Conservation (phyloP, 2,329 filamentous ascomycete genomes). For the Paraphaeosphaeria sporulosa region DNA sequence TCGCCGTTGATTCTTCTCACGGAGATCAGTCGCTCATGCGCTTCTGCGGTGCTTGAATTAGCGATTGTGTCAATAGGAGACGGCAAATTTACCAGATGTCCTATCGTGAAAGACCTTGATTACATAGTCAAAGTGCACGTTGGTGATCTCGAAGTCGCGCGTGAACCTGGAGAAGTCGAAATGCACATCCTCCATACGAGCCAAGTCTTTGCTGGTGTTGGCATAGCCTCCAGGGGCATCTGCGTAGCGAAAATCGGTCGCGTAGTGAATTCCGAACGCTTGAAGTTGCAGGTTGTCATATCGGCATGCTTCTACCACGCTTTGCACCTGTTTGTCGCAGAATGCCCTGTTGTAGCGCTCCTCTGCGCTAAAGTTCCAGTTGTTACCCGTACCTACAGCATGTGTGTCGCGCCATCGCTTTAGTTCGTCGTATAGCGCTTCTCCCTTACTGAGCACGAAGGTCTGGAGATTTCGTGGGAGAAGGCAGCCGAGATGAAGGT, state of each 20-base stretch:
- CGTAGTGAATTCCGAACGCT: background rate
- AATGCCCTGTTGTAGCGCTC: background rate
- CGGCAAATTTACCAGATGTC: background rate
- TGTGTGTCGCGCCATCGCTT: no score
- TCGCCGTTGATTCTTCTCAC: constrained; percentile 10
- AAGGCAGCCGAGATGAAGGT: background rate
- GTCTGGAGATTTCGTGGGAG: constrained; percentile 4
- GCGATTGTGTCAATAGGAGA: background rate
- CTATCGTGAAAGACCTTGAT: background rate
- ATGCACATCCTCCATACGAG: constrained; percentile 8
- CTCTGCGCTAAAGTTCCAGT: no score
- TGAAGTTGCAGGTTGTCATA: background rate
- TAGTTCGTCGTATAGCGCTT: background rate
- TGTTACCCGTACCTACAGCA: no score
- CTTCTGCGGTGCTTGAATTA: background rate
- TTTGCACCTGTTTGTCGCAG: constrained; percentile 5
- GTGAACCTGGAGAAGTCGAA: constrained; percentile 3
- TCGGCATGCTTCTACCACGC: background rate
- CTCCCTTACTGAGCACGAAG: constrained; percentile 3
- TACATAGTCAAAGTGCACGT: constrained; percentile 4
- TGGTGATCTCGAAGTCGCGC: background rate
- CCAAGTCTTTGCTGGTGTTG: background rate
- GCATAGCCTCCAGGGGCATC: background rate
- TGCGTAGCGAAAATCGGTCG: background rate
- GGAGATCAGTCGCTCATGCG: constrained; percentile 5